These are phyloP conservation scores for Neurospora sp. DNA, from an alignment of 495 filamentous ascomycete species.

Conservation along the genomic window DNA sequence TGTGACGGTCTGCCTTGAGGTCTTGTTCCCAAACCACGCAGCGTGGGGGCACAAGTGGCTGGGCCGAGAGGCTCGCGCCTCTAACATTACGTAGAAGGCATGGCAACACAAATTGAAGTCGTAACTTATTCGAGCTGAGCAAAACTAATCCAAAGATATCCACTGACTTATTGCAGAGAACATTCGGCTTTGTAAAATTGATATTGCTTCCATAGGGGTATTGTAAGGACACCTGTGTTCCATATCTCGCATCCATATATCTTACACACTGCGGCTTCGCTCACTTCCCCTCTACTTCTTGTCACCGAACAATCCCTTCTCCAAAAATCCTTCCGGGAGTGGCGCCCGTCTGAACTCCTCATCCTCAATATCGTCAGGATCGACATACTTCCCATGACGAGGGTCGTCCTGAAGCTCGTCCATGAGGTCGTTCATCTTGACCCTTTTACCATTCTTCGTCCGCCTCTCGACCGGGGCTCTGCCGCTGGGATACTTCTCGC, in stretches of 20 bases:
- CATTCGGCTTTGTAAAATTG: background rate
- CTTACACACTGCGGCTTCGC: background rate
- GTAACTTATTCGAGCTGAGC: background rate
- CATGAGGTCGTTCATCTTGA: conserved; percentile 36
- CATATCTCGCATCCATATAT: background rate
- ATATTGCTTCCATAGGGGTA: background rate
- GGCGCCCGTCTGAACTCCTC: background rate
- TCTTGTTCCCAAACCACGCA: background rate
- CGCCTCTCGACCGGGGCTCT: conserved; percentile 31
- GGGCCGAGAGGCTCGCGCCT: background rate
- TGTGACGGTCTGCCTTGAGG: background rate
- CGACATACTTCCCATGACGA: conserved; percentile 3
- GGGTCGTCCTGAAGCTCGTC: conserved; percentile 25
- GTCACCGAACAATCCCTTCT: background rate
- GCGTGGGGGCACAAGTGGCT: background rate
- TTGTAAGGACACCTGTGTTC: background rate
- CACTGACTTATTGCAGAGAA: background rate
- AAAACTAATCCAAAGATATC: background rate
- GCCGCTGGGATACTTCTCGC: conserved; percentile 15
- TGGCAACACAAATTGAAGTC: background rate
- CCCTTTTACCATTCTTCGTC: conserved; percentile 41
- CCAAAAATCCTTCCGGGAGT: background rate
- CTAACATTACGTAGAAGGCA: background rate
- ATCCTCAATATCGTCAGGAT: conserved; percentile 15
- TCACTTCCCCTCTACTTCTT: background rate